These are phyloP conservation scores for Penicillium vulpinum DNA, from an alignment of 2,329 filamentous ascomycete species.

Conservation along the genomic window DNA sequence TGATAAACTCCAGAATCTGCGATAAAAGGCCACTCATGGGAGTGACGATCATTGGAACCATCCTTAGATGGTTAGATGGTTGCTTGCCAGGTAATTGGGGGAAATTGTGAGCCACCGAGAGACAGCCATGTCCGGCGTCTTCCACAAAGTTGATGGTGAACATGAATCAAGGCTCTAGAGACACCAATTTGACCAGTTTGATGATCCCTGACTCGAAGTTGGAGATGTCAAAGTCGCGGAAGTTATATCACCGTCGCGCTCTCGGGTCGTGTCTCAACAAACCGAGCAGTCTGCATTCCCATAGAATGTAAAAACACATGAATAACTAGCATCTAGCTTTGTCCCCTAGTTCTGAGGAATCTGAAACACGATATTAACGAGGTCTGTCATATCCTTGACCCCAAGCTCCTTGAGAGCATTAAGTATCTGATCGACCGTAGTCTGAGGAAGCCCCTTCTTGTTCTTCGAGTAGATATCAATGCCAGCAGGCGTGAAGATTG, in stretches of 20 bases:
- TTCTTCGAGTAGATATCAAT: slow-evolving; percentile 72
- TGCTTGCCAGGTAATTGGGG: neutral
- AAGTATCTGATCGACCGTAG: slow-evolving; percentile 13
- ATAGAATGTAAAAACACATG: no score
- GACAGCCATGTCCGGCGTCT: neutral
- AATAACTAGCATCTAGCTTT: neutral
- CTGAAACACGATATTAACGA: slow-evolving; percentile 14
- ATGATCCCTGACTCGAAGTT: neutral
- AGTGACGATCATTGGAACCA: neutral
- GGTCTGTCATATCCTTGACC: slow-evolving; percentile 8
- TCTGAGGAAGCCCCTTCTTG: slow-evolving; percentile 7
- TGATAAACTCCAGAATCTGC: no score
- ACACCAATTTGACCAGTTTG: neutral
- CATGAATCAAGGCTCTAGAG: neutral
- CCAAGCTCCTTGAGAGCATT: slow-evolving; percentile 8
- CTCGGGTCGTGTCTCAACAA: neutral
- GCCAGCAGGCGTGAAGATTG: slow-evolving; percentile 78
- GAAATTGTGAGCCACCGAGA: no score
- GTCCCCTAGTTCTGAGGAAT: slow-evolving; percentile 9
- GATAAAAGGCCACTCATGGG: neutral
- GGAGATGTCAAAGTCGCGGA: neutral
- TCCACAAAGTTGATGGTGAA: neutral
- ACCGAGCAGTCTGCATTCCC: neutral
- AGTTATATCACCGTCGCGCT: neutral
- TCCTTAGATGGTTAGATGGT: neutral